Percentiles rank a stretch among this genome's conserved stretches.
These are phyloP conservation scores for Penicillium dipodomyicola DNA, from an alignment of 495 filamentous ascomycete species.

Conservation along the genomic window DNA sequence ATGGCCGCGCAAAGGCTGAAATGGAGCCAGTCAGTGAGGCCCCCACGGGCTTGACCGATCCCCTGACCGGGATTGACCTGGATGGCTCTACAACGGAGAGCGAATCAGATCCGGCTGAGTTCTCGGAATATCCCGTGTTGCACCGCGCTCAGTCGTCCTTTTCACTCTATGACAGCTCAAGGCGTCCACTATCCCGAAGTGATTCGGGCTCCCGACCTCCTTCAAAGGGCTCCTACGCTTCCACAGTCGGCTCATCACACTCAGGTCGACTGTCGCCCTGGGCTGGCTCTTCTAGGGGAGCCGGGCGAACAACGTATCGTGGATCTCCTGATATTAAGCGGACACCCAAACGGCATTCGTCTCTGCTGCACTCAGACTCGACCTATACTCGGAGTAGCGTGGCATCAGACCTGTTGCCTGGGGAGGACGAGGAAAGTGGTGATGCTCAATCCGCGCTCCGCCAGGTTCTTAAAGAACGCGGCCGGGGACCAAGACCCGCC, in stretches of 20 bases:
- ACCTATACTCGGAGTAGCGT: conserved; percentile 36
- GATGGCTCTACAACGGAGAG: conserved; percentile 50
- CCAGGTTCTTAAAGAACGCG: conserved; percentile 65
- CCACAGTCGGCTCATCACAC: conserved; percentile 42
- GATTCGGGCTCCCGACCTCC: conserved; percentile 53
- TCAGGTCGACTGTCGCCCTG: conserved; percentile 47
- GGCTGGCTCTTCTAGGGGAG: conserved; percentile 35
- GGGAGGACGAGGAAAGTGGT: conserved; percentile 50
- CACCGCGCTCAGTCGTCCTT: conserved; percentile 64
- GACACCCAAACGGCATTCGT: conserved; percentile 40
- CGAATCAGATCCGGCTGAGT: conserved; percentile 58
- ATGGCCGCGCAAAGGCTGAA: conserved; percentile 69
- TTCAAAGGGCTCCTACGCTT: conserved; percentile 52
- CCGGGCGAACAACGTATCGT: conserved; percentile 30
- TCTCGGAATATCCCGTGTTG: conserved; percentile 64
- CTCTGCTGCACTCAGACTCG: conserved; percentile 34
- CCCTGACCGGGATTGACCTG: conserved; percentile 43
- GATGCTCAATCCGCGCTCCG: conserved; percentile 63
- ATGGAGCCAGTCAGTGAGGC: conserved; percentile 56
- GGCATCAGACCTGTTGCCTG: conserved; percentile 57
- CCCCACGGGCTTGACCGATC: conserved; percentile 41
- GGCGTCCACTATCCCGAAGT: conserved; percentile 49
- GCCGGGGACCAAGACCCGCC: conserved; percentile 46
- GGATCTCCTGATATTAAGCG: conserved; percentile 37
- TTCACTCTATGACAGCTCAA: conserved; percentile 53